A percentile compares a stretch with the other conserved stretches of the same genome.
Evolutionary conservation across 2,329 filamentous ascomycete species (phyloP).

Genomic region (Colletotrichum horii): DNA sequence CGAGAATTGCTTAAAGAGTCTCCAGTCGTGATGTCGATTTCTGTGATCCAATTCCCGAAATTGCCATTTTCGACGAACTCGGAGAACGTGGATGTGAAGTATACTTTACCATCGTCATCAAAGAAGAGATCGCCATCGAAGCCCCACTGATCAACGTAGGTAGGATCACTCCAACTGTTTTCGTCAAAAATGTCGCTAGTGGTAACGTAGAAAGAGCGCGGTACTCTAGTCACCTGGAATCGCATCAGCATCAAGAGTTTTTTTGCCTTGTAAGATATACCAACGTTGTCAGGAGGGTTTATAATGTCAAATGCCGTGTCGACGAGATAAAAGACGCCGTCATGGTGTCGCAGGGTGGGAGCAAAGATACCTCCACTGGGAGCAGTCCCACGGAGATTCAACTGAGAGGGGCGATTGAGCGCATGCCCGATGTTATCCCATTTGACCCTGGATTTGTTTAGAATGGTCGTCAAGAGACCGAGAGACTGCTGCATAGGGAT

Average conservation of each 20-base stretch:
- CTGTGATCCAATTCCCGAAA: constrained; percentile 23
- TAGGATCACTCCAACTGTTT: constrained; percentile 19
- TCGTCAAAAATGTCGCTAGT: constrained; percentile 20
- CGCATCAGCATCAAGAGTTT: not conserved
- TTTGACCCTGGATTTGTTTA: constrained; percentile 1
- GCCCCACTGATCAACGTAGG: constrained; percentile 23
- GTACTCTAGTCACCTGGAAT: constrained; percentile 11
- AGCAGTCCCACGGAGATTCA: constrained; percentile 19
- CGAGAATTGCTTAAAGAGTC: constrained; percentile 18
- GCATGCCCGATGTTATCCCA: constrained; percentile 23
- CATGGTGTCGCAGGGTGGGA: constrained; percentile 14
- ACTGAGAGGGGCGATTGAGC: constrained; percentile 12
- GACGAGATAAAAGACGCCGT: constrained; percentile 16
- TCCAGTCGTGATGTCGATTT: constrained; percentile 21
- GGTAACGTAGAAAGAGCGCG: constrained; percentile 19
- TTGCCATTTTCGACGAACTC: constrained; percentile 15
- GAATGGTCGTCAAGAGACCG: not conserved
- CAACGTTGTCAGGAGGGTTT: constrained; percentile 19
- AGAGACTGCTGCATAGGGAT: not conserved
- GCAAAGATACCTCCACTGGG: constrained; percentile 22
- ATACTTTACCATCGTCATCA: constrained; percentile 18
- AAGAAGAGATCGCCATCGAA: constrained; percentile 22
- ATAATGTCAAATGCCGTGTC: constrained; percentile 19
- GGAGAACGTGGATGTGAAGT: constrained; percentile 14
- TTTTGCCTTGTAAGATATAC: not conserved